phyloP scores from a whole-genome alignment of 140 eudicot genomes.

The Flaveria floridana region DNA sequence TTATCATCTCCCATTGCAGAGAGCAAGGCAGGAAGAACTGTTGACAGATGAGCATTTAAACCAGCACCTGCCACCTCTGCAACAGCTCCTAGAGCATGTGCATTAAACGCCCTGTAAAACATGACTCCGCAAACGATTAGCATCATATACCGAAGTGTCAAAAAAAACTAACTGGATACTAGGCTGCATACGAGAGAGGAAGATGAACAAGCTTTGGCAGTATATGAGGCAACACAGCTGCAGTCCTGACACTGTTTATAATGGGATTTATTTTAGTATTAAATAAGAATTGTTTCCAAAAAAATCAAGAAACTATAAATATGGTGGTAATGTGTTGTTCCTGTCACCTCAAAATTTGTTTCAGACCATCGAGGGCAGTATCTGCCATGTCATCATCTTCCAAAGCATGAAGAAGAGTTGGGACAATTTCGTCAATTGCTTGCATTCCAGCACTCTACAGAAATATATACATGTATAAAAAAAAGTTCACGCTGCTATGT shows the following conservation, averaged over 20 bases:
- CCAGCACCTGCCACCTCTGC: constrained; percentile 99
- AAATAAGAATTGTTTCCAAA: background rate
- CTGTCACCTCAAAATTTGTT: constrained; percentile 83
- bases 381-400: constrained; percentile 92
- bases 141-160: constrained; percentile 1
- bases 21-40: constrained; percentile 90
- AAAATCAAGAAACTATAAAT: background rate
- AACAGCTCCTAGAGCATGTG: constrained; percentile 96
- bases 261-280: constrained; percentile 19
- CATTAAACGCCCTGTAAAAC: constrained; percentile 81
- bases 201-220: constrained; percentile 95
- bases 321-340: background rate
- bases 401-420: constrained; percentile 96
- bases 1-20: constrained; percentile 82
- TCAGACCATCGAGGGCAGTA: constrained; percentile 97
- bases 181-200: constrained; percentile 77
- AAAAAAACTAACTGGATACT: constrained; percentile 4
- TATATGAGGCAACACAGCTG: constrained; percentile 95
- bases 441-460: constrained; percentile 96
- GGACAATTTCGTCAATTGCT: constrained; percentile 98
- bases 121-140: constrained; percentile 17
- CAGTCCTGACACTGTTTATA: constrained; percentile 74
- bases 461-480: background rate
- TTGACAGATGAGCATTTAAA: constrained; percentile 72
- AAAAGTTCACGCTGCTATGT: background rate